Percentiles rank a stretch among this genome's conserved stretches.
Conservation (phyloP, 2,329 filamentous ascomycete species). For the Microthyrium microscopicum region DNA sequence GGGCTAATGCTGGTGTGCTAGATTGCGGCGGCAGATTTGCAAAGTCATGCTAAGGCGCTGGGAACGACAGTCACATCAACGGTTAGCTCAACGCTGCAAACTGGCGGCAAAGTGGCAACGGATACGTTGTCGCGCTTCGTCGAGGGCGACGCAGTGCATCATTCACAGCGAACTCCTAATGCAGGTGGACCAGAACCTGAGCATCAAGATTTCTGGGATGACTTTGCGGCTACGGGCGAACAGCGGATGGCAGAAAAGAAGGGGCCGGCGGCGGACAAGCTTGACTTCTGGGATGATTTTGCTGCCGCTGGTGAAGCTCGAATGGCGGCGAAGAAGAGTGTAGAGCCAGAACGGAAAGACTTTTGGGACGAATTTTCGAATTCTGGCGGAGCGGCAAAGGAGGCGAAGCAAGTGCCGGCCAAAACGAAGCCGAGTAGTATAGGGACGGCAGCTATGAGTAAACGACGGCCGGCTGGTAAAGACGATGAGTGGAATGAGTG, state of each 20-base stretch:
- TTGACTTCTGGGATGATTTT: slow-evolving; percentile 34
- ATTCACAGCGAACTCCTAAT: slow-evolving; percentile 6
- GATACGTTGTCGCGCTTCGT: slow-evolving; percentile 77
- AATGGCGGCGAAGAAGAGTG: slow-evolving; percentile 9
- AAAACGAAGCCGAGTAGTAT: slow-evolving; percentile 33
- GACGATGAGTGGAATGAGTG: slow-evolving; percentile 43
- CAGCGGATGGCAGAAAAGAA: slow-evolving; percentile 4
- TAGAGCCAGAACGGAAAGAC: background rate
- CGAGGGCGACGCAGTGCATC: slow-evolving; percentile 43
- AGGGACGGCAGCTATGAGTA: slow-evolving; percentile 49
- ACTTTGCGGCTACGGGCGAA: slow-evolving; percentile 21
- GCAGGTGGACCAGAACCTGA: slow-evolving; percentile 16
- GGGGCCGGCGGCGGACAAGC: slow-evolving; percentile 26
- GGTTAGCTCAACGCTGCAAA: slow-evolving; percentile 27
- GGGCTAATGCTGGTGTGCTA: slow-evolving; percentile 19
- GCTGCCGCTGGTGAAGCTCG: slow-evolving; percentile 17
- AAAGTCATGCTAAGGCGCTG: slow-evolving; percentile 42
- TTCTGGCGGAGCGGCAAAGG: background rate
- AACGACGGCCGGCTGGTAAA: slow-evolving; percentile 20
- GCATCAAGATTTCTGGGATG: slow-evolving; percentile 38
- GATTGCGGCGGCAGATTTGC: slow-evolving; percentile 52
- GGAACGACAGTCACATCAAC: slow-evolving; percentile 39
- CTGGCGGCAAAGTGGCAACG: slow-evolving; percentile 55
- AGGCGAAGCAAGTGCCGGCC: slow-evolving; percentile 13
- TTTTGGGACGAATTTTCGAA: background rate